These are phyloP conservation scores for Malus fusca DNA, from an alignment of 306 rosid species.

Conservation along the genomic window DNA sequence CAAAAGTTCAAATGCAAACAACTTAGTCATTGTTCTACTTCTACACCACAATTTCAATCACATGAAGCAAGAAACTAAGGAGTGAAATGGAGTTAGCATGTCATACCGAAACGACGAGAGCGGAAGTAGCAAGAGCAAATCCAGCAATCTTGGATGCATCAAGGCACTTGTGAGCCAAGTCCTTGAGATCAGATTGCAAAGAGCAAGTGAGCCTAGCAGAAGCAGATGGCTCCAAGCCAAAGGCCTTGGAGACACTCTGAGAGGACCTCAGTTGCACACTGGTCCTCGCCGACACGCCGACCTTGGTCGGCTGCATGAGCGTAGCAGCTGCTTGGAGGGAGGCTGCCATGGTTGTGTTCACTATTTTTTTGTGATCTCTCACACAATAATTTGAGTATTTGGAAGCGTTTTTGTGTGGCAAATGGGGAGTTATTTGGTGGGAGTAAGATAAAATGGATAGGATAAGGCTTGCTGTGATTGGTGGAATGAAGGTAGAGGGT, in stretches of 20 bases:
- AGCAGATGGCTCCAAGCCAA: constrained; percentile 34
- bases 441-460: constrained; percentile 62
- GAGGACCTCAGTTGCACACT: constrained; percentile 55
- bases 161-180: constrained; percentile 54
- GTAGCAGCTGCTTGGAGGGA: constrained; percentile 95
- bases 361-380: constrained; percentile 3
- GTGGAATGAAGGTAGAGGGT: constrained; percentile 35
- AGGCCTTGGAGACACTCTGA: constrained; percentile 38
- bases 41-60: not conserved
- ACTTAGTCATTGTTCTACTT: not conserved
- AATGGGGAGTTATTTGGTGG: constrained; percentile 34
- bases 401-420: constrained; percentile 21
- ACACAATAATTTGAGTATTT: not conserved
- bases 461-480: constrained; percentile 80
- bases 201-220: constrained; percentile 47
- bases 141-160: constrained; percentile 92
- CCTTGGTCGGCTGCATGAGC: constrained; percentile 71
- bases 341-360: constrained; percentile 66
- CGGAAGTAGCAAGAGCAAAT: constrained; percentile 94
- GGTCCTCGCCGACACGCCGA: constrained; percentile 33
- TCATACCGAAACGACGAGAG: constrained; percentile 89
- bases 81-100: not conserved
- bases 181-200: constrained; percentile 49
- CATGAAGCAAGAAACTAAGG: not conserved
- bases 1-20: not conserved